These are phyloP conservation scores for Rhizoclosmatium globosum DNA, from an alignment of 192 early-diverging fungal species.

Conservation along the genomic window DNA sequence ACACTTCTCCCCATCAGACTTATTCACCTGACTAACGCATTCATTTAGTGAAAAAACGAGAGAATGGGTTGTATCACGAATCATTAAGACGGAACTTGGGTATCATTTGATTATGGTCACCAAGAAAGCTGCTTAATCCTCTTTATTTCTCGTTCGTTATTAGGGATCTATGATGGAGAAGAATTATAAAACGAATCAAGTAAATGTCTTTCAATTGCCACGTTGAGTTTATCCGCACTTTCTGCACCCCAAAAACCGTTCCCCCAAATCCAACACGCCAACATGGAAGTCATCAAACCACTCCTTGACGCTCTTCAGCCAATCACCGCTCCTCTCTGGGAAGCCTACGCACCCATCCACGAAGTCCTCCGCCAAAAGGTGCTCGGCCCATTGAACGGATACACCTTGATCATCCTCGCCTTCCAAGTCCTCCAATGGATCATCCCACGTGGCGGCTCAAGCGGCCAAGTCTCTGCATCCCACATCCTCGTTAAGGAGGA, in stretches of 20 bases:
- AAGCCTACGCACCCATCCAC: conserved; percentile 9
- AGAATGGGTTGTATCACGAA: conserved; percentile 1
- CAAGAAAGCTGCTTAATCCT: background rate
- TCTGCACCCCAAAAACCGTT: background rate
- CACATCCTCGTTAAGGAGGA: conserved; percentile 47
- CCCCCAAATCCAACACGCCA: background rate
- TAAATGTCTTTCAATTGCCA: background rate
- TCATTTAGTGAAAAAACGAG: background rate
- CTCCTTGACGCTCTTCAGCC: conserved; percentile 2
- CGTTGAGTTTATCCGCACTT: background rate
- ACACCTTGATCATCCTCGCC: conserved; percentile 15
- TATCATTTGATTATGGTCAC: background rate
- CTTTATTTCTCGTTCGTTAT: no score
- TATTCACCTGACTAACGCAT: no score
- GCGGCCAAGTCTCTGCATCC: conserved; percentile 23
- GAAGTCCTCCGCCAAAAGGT: conserved; percentile 17
- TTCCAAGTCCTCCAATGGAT: conserved; percentile 12
- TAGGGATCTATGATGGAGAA: no score
- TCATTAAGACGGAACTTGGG: background rate
- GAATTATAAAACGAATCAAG: background rate
- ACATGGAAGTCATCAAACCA: background rate
- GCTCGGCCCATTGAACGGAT: conserved; percentile 21
- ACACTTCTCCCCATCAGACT: no score
- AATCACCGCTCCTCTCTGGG: background rate
- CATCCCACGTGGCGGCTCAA: background rate